A percentile compares a stretch with the other conserved stretches of the same genome.
These are phyloP conservation scores for Talaromyces pinophilus DNA, from an alignment of 2,329 filamentous ascomycete species.

Conservation along the genomic window DNA sequence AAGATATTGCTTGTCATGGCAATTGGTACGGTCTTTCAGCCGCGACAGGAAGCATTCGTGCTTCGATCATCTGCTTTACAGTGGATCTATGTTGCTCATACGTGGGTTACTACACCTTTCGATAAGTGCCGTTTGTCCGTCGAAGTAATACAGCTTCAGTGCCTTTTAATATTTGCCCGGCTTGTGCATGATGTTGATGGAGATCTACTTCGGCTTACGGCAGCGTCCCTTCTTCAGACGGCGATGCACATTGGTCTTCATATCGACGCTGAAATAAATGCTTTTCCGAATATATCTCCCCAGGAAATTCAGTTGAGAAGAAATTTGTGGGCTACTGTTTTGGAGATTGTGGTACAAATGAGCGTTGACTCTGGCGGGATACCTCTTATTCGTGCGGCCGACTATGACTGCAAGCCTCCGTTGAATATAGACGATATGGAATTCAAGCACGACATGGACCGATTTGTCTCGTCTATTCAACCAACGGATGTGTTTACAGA, in stretches of 20 bases:
- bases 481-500: slow-evolving; percentile 2
- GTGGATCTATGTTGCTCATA: slow-evolving; percentile 61
- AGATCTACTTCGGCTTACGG: slow-evolving; percentile 41
- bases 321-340: slow-evolving; percentile 18
- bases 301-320: slow-evolving; percentile 16
- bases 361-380: slow-evolving; percentile 14
- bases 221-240: slow-evolving; percentile 40
- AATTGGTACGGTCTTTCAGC: slow-evolving; percentile 14
- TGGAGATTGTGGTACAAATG: slow-evolving; percentile 18
- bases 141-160: slow-evolving; percentile 52
- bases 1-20: slow-evolving; percentile 19
- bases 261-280: slow-evolving; percentile 35
- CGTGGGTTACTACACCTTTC: slow-evolving; percentile 56
- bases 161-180: slow-evolving; percentile 43
- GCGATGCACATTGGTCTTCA: slow-evolving; percentile 47
- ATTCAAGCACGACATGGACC: not conserved
- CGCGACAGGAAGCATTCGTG: not conserved
- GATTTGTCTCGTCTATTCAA: not conserved
- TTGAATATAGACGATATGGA: slow-evolving; percentile 6
- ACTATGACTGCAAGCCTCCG: slow-evolving; percentile 19
- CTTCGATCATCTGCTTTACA: slow-evolving; percentile 46
- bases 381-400: slow-evolving; percentile 8
- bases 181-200: slow-evolving; percentile 38
- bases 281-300: not conserved
- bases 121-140: slow-evolving; percentile 56